Evolutionary conservation across 2,329 filamentous ascomycete genomes (phyloP), one percentile per base, ranked within the genome.

Genomic region (Pezicula radicicola): DNA sequence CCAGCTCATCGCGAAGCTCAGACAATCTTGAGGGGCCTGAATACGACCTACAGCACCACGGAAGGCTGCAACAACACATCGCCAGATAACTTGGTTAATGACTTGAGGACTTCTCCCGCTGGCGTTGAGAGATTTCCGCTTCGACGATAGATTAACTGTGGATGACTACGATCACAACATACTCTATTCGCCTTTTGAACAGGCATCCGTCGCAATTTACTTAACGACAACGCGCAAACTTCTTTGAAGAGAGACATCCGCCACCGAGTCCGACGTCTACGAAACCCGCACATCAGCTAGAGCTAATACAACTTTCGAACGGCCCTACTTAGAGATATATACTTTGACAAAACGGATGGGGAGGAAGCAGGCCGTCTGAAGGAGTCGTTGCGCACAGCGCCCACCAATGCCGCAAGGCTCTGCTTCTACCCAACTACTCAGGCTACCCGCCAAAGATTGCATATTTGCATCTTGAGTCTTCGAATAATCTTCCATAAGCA

Each of bases 321-420:
- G 10, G 21, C 5, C 19, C 25, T 27, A n/a, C 13, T 16, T 12
- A 30, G 25, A 45, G 25, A 45, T 9, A 28, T 4, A 21, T 21
- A 21, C 9, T 27, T 25, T 25, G 37, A 42, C 36, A 36, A 48
- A 51, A 48, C 56, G 53, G 50, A 63, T 63, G 58, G 54, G 54
- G 52, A 55, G 51, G 43, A 35, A 52, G 50, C 46, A 49, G 46
- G 49, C 51, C 43, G 45, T 50, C 35, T 55, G 49, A 55, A 53
- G 48, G 36, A 39, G 35, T 41, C 36, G 53, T 53, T 46, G 55
- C 55, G 56, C 50, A 48, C 42, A 42, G 46, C 54, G 50, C 50
- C 46, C 33, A 28, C 59, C 48, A 55, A 59, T 61, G 60, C 52
- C 49, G 52, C 53, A 60, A 52, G 50, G 35, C 52, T 52, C 50